Percentiles rank a stretch among this genome's conserved stretches.
Evolutionary conservation across 129 eudicot species (phyloP).

Genomic region (Gnaphalium uliginosum): DNA sequence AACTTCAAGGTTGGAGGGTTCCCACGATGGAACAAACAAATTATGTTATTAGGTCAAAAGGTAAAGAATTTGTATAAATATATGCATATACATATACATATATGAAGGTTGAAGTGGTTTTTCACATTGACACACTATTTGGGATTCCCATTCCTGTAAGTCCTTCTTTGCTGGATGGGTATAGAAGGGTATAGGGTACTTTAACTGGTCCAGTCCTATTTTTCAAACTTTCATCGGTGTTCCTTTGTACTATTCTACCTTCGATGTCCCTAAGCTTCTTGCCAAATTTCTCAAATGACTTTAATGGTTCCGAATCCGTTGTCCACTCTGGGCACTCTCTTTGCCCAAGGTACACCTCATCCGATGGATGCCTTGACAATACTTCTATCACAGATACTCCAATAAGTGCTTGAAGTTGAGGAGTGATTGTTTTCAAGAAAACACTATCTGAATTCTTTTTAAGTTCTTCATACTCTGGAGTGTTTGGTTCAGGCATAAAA

Average conservation of each 20-base stretch:
- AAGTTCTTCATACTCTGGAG: constrained; percentile 56
- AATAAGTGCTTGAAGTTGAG: constrained; percentile 49
- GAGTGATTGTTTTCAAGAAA: constrained; percentile 56
- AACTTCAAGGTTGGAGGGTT: too few relatives aligned
- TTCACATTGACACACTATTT: constrained; percentile 54
- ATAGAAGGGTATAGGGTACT: constrained; percentile 62
- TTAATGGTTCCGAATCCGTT: constrained; percentile 38
- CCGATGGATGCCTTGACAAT: constrained; percentile 67
- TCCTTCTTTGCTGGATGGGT: constrained; percentile 60
- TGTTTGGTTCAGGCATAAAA: constrained; percentile 55
- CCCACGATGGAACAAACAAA: too few relatives aligned
- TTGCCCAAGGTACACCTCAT: constrained; percentile 69
- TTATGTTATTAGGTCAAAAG: not conserved
- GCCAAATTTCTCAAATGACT: constrained; percentile 56
- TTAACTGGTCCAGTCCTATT: constrained; percentile 56
- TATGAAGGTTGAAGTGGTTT: not conserved
- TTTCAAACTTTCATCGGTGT: constrained; percentile 39
- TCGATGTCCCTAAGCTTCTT: constrained; percentile 47
- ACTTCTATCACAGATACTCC: constrained; percentile 60
- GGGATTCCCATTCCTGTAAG: constrained; percentile 83
- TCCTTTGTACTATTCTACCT: constrained; percentile 38
- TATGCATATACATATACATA: too few relatives aligned
- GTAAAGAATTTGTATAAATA: not conserved
- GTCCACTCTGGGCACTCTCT: constrained; percentile 64
- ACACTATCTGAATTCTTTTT: constrained; percentile 46